phyloP scores from a whole-genome alignment of 768 basidiomycete genomes.

The Dioszegia aurantiaca region DNA sequence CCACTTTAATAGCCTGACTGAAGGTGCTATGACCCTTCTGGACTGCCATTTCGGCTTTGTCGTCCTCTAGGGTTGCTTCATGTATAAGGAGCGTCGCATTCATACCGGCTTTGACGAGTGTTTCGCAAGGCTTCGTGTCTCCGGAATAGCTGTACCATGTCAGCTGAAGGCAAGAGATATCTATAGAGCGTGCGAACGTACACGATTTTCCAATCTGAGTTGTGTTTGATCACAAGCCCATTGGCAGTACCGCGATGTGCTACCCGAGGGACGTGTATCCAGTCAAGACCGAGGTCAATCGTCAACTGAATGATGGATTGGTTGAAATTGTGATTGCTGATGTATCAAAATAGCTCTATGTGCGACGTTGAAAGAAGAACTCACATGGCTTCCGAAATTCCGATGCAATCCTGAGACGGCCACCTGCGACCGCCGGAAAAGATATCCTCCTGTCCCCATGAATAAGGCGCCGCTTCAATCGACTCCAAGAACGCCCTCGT shows the following conservation, averaged over 20 bases:
- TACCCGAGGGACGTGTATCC: constrained; percentile 69
- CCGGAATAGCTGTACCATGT: constrained; percentile 72
- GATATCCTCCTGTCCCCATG: constrained; percentile 9
- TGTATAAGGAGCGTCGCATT: constrained; percentile 81
- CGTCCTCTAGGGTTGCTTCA: constrained; percentile 89
- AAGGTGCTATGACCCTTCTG: constrained; percentile 85
- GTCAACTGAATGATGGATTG: not conserved
- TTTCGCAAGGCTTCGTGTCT: constrained; percentile 76
- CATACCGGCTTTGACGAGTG: constrained; percentile 64
- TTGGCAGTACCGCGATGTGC: constrained; percentile 70
- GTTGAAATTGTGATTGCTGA: not conserved
- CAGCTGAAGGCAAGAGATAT: not conserved
- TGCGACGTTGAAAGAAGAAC: not conserved
- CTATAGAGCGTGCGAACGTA: constrained; percentile 52
- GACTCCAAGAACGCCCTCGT: too few species aligned
- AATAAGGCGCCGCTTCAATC: not conserved
- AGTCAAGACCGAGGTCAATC: constrained; percentile 57
- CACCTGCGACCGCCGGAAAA: constrained; percentile 14
- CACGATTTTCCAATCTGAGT: constrained; percentile 74
- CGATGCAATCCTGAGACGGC: constrained; percentile 5
- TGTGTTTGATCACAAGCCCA: constrained; percentile 67
- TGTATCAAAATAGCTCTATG: not conserved
- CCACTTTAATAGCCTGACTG: constrained; percentile 79
- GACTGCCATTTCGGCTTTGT: constrained; percentile 68
- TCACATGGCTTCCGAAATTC: constrained; percentile 10